A percentile compares a stretch with the other conserved stretches of the same genome.
phyloP scores from a whole-genome alignment of 1,139 yeast genomes.

The Kurtzmaniella natalensis region DNA sequence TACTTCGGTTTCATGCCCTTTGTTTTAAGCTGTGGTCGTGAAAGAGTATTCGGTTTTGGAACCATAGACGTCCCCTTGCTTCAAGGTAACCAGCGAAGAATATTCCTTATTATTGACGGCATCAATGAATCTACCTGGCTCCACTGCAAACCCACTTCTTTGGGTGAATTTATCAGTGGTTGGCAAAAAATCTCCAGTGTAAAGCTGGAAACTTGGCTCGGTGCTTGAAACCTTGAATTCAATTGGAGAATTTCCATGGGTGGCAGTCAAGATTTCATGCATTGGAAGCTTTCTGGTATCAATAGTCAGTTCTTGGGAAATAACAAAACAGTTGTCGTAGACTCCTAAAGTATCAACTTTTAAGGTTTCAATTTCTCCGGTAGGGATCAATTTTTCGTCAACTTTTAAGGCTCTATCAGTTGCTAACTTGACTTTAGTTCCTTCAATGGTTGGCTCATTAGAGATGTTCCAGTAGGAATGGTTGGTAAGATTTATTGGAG shows the following conservation, averaged over 20 bases:
- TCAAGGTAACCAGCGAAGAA: constrained; percentile 48
- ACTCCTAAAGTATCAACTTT: constrained; percentile 24
- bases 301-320: constrained; percentile 20
- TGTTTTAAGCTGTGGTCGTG: too few relatives aligned
- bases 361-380: constrained; percentile 41
- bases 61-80: constrained; percentile 53
- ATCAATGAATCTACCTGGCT: constrained; percentile 57
- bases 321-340: constrained; percentile 53
- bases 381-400: constrained; percentile 40
- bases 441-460: constrained; percentile 25
- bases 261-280: constrained; percentile 39
- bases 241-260: constrained; percentile 42
- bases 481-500: constrained; percentile 58
- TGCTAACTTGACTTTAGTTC: constrained; percentile 25
- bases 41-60: constrained; percentile 39
- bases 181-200: constrained; percentile 54
- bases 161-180: constrained; percentile 32
- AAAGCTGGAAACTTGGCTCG: constrained; percentile 67
- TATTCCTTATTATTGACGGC: constrained; percentile 50
- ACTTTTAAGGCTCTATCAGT: constrained; percentile 35
- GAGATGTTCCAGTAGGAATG: constrained; percentile 56
- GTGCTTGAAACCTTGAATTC: constrained; percentile 48
- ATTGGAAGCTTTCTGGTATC: constrained; percentile 43
- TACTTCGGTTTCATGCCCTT: neutral
- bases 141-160: constrained; percentile 61